These are phyloP conservation scores for Carallia pectinifolia DNA, from an alignment of 345 rosid species.

Conservation along the genomic window DNA sequence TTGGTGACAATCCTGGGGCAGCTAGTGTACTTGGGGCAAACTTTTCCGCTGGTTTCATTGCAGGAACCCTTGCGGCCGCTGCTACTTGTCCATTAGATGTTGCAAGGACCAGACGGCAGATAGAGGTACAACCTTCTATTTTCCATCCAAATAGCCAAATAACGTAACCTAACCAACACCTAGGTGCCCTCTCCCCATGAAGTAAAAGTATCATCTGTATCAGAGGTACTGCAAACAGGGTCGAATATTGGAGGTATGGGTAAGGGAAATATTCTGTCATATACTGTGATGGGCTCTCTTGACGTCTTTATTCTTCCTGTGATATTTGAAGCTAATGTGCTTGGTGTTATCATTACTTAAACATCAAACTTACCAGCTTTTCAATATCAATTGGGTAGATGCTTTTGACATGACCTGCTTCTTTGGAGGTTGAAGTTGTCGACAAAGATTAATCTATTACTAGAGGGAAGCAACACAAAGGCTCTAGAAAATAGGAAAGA, in stretches of 20 bases:
- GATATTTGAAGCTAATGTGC: neutral
- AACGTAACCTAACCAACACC: too few relatives aligned
- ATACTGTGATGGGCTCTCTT: neutral
- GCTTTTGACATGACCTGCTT: too few relatives aligned
- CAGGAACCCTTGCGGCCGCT: constrained; percentile 87
- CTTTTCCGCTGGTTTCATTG: constrained; percentile 85
- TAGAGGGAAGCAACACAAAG: too few relatives aligned
- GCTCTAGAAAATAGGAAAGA: too few relatives aligned
- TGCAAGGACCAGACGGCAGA: constrained; percentile 93
- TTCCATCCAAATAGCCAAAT: neutral
- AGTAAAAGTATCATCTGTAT: neutral
- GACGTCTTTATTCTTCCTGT: neutral
- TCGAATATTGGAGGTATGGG: neutral
- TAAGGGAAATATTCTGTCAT: neutral
- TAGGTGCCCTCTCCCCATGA: too few relatives aligned
- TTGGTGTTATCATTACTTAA: too few relatives aligned
- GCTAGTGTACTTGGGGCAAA: constrained; percentile 69
- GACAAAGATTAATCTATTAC: too few relatives aligned
- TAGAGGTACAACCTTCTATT: constrained; percentile 51
- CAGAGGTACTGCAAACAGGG: neutral
- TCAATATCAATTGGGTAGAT: too few relatives aligned
- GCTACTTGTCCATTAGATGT: constrained; percentile 94
- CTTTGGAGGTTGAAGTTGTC: too few relatives aligned
- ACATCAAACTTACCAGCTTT: too few relatives aligned
- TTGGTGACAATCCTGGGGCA: constrained; percentile 61